Percentiles rank a stretch among this genome's conserved stretches.
phyloP scores from a whole-genome alignment of 2,329 filamentous ascomycete species.

The Colletotrichum camelliae region DNA sequence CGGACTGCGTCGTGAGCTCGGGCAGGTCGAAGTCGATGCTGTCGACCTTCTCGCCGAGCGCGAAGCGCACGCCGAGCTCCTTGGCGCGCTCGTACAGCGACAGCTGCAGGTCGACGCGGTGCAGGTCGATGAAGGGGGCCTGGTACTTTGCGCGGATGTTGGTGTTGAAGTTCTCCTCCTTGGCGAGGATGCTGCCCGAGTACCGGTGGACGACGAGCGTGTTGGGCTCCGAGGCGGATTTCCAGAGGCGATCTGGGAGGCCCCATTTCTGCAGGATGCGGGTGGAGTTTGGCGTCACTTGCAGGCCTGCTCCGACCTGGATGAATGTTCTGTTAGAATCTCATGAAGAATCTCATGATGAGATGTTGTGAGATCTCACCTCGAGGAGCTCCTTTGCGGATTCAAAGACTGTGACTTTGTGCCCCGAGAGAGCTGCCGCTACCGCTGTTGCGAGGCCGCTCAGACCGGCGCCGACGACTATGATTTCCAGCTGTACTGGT shows the following conservation, averaged over 20 bases:
- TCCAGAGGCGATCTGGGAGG: conserved; percentile 48
- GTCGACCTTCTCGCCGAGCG: conserved; percentile 52
- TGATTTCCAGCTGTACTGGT: conserved; percentile 33
- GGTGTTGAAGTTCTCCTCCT: conserved; percentile 55
- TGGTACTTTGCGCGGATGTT: conserved; percentile 60
- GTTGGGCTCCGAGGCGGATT: conserved; percentile 45
- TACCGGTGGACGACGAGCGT: conserved; percentile 59
- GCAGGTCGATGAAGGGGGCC: conserved; percentile 64
- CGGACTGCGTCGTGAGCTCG: conserved; percentile 43
- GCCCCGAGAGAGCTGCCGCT: conserved; percentile 40
- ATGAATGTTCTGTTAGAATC: background rate
- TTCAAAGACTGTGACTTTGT: conserved; percentile 47
- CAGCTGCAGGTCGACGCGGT: conserved; percentile 66
- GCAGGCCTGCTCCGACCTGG: conserved; percentile 59
- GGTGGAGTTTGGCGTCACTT: conserved; percentile 56
- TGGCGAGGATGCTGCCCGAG: conserved; percentile 52
- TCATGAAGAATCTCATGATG: background rate
- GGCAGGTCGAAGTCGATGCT: conserved; percentile 52
- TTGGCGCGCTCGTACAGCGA: conserved; percentile 55
- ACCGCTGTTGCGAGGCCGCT: conserved; percentile 46
- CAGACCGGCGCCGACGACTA: conserved; percentile 48
- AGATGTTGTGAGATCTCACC: conserved; percentile 24
- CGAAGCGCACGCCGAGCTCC: conserved; percentile 57
- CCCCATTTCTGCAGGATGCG: conserved; percentile 56
- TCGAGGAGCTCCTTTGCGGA: conserved; percentile 43